Evolutionary conservation across 495 filamentous ascomycete genomes (phyloP), one percentile per base, ranked within the genome.

Genomic region (Penicillium daleae): DNA sequence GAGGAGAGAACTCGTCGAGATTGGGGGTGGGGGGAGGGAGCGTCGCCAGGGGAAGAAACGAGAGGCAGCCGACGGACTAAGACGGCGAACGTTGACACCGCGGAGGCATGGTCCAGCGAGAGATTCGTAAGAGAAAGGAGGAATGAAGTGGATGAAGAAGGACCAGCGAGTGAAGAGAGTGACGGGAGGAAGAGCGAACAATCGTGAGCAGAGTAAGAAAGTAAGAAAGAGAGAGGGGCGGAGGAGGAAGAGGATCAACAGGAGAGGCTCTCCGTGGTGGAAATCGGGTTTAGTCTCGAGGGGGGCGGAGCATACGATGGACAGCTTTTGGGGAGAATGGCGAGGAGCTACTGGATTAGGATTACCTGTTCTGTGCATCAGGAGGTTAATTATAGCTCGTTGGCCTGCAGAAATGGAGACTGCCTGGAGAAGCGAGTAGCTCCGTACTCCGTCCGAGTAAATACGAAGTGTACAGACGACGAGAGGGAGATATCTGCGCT

Each of bases 51-150:
- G 39, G 61, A 26, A 51, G 49, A 56, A 53, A 63, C 51, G 58
- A 60, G 57, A 64, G 57, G 56, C 32, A 55, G 67, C 62, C 66
- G 65, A 72, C 66, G 44, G 64, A 72, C 65, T 78, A 76, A 69
- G 76, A 74, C 75, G 74, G 74, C 65, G 77, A 70, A 68, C 60
- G 72, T 63, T 69, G 66, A 59, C 49, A 65, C 64, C 61, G 66
- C 62, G 73, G 69, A 75, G 67, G 69, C 76, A 79, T 79, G 75
- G 61, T 75, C 74, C 64, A 69, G 56, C 49, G 62, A 60, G 21
- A 26, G 51, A 40, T 17, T 19, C 21, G 15, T 19, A 50, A 27
- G 9, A 21, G 39, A 60, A 62, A 62, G 42, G 32, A 24, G 7
- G 32, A 26, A 13, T n/a, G 21, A 39, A 7, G 52, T 15, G 9